Evolutionary conservation across 768 basidiomycete genomes (phyloP), one percentile per base, ranked within the genome.

Genomic region (Phlebiopsis gigantea): DNA sequence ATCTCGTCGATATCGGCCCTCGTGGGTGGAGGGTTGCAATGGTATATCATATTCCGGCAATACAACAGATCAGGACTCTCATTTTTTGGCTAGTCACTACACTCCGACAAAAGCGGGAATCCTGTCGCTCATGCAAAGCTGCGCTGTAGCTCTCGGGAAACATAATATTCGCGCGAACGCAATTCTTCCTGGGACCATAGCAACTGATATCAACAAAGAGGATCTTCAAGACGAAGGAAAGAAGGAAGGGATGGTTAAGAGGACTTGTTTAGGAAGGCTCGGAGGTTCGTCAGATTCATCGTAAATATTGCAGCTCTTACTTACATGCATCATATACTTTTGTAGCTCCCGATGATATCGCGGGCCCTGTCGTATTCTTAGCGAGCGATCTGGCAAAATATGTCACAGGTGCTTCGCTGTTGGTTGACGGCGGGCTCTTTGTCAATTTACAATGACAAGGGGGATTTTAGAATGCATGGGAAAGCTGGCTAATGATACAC

Each of bases 51-150:
- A 48, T 28, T 22, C 29, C 24, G 12, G 21, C 49, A 17, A 29
- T 44, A 15, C 12, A 7, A 19, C 9, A 25, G 57, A 44, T 17
- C 1, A 31, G 22, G 28, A n/a, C n/a, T 5, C 44, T 34, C 21
- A 48, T 19, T n/a, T 5, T 21, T 17, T 24, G 21, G 19, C 41
- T 58, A 82, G 82, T 51, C 87, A 89, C 65, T 91, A 90, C 63
- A 88, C 85, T 2, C 87, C 88, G 4, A 90, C 89, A 4, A 89
- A 91, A 65, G 89, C 89, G 1, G 87, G 85, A 1, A 82, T 90
- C 51, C 78, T 87, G 44, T 85, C 83, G 26, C 69, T 91, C 61
- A 91, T 90, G 88, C 86, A 90, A 69, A 85, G 83, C 59, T 86
- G 84, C 62, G 87, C 88, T 4, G 81, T 88, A 43, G 87, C 88